Evolutionary conservation across 345 rosid genomes (phyloP).

Genomic region (Turnera subulata): DNA sequence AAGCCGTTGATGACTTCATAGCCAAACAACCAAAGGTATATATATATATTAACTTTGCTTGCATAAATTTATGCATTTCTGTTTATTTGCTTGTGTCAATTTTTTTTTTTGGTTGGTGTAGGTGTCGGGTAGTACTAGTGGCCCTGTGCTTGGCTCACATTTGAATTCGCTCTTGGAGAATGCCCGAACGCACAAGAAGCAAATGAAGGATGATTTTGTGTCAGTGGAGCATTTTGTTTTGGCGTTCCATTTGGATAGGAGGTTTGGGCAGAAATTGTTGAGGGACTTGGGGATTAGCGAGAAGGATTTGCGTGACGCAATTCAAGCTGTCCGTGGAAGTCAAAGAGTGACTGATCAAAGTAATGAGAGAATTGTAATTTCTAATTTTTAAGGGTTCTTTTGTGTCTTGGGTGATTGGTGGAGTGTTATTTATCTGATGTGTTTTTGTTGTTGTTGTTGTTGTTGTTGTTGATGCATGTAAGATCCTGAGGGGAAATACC

Average conservation of each 20-base stretch:
- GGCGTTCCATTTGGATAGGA: conserved; percentile 60
- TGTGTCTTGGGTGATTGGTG: neutral
- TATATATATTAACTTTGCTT: neutral
- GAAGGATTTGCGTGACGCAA: conserved; percentile 58
- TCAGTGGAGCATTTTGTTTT: conserved; percentile 77
- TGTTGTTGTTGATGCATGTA: conserved; percentile 13
- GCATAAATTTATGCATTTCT: neutral
- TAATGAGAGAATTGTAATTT: conserved; percentile 14
- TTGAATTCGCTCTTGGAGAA: conserved; percentile 49
- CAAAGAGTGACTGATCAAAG: conserved; percentile 92
- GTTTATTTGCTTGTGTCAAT: neutral
- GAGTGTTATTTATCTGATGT: neutral
- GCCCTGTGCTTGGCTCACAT: conserved; percentile 59
- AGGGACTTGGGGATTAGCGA: conserved; percentile 51
- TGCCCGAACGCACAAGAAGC: conserved; percentile 60
- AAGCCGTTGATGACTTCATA: conserved; percentile 57
- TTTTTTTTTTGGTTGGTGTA: conserved; percentile 11
- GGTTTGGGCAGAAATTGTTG: conserved; percentile 72
- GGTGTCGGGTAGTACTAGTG: conserved; percentile 69
- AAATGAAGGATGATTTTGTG: conserved; percentile 73
- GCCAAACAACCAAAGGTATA: conserved; percentile 67
- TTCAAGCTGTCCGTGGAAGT: conserved; percentile 70
- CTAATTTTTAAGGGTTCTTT: neutral
- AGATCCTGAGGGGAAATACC: conserved; percentile 88
- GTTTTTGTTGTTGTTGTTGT: conserved; percentile 9